Evolutionary conservation across 208 protist genomes (phyloP).

Genomic region (Trypanosoma caninum): DNA sequence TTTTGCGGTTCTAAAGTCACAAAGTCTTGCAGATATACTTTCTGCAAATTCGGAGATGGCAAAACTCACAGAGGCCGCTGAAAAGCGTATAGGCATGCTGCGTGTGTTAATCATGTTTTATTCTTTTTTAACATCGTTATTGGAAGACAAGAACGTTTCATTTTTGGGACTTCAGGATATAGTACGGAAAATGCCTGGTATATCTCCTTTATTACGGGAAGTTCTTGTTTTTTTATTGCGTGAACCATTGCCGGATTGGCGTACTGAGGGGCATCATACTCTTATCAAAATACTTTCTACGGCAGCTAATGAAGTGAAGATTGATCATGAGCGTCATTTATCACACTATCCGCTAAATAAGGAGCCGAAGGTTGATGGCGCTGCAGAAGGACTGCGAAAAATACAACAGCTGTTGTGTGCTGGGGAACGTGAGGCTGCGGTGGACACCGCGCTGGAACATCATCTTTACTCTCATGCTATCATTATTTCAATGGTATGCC

Average conservation of each 20-base stretch:
- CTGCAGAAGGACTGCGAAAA: slow-evolving; percentile 25
- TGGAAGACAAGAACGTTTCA: neutral
- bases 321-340: neutral
- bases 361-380: slow-evolving; percentile 4
- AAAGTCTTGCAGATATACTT: slow-evolving; percentile 11
- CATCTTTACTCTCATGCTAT: slow-evolving; percentile 66
- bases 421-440: slow-evolving; percentile 65
- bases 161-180: slow-evolving; percentile 6
- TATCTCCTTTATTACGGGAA: slow-evolving; percentile 23
- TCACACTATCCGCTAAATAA: slow-evolving; percentile 8
- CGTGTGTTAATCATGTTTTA: neutral
- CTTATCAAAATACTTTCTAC: slow-evolving; percentile 42
- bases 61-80: neutral
- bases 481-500: slow-evolving; percentile 87
- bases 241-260: slow-evolving; percentile 51
- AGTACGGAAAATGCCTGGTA: slow-evolving; percentile 6
- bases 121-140: neutral
- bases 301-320: slow-evolving; percentile 13
- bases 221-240: slow-evolving; percentile 42
- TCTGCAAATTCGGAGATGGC: neutral
- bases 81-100: slow-evolving; percentile 5
- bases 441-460: slow-evolving; percentile 47
- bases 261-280: slow-evolving; percentile 33
- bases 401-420: slow-evolving; percentile 59
- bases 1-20: neutral